These are phyloP conservation scores for Mycosarcoma maydis DNA, from an alignment of 1,284 basidiomycete species.

Conservation along the genomic window DNA sequence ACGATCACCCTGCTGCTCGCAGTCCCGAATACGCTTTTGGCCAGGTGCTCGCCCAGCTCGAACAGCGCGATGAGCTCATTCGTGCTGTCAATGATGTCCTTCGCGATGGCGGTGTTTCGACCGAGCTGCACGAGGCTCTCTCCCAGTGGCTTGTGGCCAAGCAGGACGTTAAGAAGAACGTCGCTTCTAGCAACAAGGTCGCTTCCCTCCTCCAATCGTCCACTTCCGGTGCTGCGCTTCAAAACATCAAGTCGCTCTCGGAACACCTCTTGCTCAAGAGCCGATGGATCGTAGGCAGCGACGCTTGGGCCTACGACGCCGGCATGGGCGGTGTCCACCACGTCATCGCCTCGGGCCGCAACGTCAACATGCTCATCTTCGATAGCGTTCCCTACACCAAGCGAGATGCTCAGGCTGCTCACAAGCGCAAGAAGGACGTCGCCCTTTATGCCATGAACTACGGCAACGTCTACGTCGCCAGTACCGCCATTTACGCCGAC, in stretches of 20 bases:
- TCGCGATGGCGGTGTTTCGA: slow-evolving; percentile 42
- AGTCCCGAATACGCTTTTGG: slow-evolving; percentile 94
- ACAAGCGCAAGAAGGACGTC: slow-evolving; percentile 67
- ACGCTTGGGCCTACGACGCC: slow-evolving; percentile 96
- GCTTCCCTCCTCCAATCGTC: slow-evolving; percentile 73
- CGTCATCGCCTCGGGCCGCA: slow-evolving; percentile 85
- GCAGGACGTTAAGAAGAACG: slow-evolving; percentile 48
- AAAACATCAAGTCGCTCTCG: slow-evolving; percentile 53
- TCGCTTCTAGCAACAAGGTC: slow-evolving; percentile 45
- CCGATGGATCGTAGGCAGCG: slow-evolving; percentile 95
- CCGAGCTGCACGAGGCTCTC: slow-evolving; percentile 55
- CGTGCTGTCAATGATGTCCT: slow-evolving; percentile 55
- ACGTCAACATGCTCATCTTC: slow-evolving; percentile 94
- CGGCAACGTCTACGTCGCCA: slow-evolving; percentile 94
- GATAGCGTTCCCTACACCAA: slow-evolving; percentile 88
- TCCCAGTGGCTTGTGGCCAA: slow-evolving; percentile 51
- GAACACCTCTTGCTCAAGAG: slow-evolving; percentile 52
- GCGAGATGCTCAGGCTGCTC: slow-evolving; percentile 68
- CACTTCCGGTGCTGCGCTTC: slow-evolving; percentile 65
- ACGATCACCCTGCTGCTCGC: slow-evolving; percentile 72
- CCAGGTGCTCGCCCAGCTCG: slow-evolving; percentile 81
- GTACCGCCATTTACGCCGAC: slow-evolving; percentile 92
- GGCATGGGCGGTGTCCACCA: slow-evolving; percentile 97
- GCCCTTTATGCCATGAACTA: slow-evolving; percentile 92
- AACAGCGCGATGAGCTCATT: slow-evolving; percentile 58